Conservation (phyloP, 352 stramenopile species). For the Phytophthora colocasiae region DNA sequence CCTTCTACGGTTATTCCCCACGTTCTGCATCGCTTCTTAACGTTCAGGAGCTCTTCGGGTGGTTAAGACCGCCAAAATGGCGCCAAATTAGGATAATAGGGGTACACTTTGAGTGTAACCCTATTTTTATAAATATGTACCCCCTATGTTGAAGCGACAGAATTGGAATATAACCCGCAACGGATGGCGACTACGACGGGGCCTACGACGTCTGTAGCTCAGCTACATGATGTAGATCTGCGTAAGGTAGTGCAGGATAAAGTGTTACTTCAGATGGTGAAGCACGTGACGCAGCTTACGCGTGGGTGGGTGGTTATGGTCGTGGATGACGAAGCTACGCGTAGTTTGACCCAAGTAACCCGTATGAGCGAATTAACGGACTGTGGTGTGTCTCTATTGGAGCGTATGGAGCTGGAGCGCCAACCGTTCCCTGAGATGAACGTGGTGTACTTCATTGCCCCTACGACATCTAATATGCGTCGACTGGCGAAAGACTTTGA, state of each 20-base stretch:
- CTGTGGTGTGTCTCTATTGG: conserved; percentile 95
- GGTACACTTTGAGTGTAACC: conserved; percentile 4
- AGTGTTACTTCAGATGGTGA: conserved; percentile 84
- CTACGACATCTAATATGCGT: conserved; percentile 85
- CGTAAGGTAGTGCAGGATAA: conserved; percentile 85
- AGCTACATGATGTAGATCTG: conserved; percentile 67
- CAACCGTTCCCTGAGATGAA: conserved; percentile 98
- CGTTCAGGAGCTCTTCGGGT: background rate
- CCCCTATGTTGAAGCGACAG: conserved; percentile 9
- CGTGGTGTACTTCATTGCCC: conserved; percentile 95
- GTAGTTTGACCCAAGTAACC: conserved; percentile 94
- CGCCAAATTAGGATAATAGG: conserved; percentile 33
- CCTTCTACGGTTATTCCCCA: conserved; percentile 70
- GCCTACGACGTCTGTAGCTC: conserved; percentile 9
- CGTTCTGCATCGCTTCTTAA: conserved; percentile 74
- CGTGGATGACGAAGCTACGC: conserved; percentile 94
- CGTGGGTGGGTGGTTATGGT: conserved; percentile 94
- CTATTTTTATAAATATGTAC: background rate
- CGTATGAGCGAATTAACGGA: conserved; percentile 99
- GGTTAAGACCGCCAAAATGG: background rate
- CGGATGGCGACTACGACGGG: background rate
- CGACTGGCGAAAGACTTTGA: conserved; percentile 89
- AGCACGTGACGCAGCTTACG: conserved; percentile 78
- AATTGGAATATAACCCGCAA: background rate
- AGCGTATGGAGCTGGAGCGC: conserved; percentile 94